Base-by-base conservation (phyloP, 2,329 filamentous ascomycete species). In the Aspergillus felis region DNA sequence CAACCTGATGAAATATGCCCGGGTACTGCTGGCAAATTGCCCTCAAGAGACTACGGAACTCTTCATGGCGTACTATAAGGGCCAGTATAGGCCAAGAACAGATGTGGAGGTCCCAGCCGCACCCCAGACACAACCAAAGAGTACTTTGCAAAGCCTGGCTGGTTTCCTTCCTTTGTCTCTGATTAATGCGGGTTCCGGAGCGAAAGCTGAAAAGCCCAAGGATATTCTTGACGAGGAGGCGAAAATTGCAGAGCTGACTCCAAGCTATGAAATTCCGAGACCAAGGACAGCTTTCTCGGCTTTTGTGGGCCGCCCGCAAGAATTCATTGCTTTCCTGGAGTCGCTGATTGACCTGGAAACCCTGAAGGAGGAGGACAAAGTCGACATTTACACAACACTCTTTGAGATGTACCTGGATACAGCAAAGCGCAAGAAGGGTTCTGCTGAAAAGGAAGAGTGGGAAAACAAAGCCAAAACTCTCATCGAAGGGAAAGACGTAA, bases 331-430 rank as follows among this genome's bases (percentile, higher is more conserved):
- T 17, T 99, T 99, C 70, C 81, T 99, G 0, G 93, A 99, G 74
- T 91, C 92, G 4, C 92, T 93, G 59, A 83, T 96, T 4, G 79
- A 87, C 51, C 87, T 92, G 57, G 80, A 86, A 22, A 82, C 84
- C 24, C 75, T 96, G n/a, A 86, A 85, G 22, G 81, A 89, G 38
- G 82, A 86, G 8, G 90, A 97, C 70, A 89, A 87, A 61, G 84
- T 88, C 1, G 95, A 99, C 72, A 81, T 99, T 17, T 94, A 94
- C 69, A 97, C 93, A 0, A 97, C 95, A 0, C 75, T 99, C 14
- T 97, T 99, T 69, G 95, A 99, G 74, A 97, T 99, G 89, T 99
- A 97, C 70, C 80, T 99, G 8, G 90, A 96, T 73, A 94, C 92
- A 66, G 90, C 93, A 24, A 89, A 87, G 58, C 85, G 87, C 57